These are phyloP conservation scores for Gigaspora rosea DNA, from an alignment of 192 early-diverging fungal species.

Conservation along the genomic window DNA sequence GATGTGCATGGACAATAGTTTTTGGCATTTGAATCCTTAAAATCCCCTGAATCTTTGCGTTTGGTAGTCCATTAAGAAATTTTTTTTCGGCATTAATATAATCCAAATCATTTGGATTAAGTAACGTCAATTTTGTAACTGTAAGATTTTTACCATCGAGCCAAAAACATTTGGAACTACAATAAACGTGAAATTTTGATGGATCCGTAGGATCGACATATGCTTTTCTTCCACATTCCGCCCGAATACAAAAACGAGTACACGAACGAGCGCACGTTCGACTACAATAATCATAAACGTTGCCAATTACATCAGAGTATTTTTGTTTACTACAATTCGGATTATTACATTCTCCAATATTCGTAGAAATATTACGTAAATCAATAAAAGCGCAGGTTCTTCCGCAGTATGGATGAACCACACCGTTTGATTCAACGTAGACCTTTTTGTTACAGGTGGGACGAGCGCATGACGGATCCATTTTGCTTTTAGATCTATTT, in stretches of 20 bases:
- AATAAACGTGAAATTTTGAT: background rate
- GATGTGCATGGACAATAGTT: conserved; percentile 8
- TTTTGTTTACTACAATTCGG: background rate
- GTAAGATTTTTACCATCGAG: background rate
- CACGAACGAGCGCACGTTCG: background rate
- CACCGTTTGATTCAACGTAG: background rate
- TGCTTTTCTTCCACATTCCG: background rate
- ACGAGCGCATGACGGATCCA: background rate
- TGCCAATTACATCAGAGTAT: background rate
- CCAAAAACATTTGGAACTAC: background rate
- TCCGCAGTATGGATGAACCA: background rate
- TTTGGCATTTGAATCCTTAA: conserved; percentile 17
- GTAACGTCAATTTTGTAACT: background rate
- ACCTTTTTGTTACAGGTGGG: background rate
- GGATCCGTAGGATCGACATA: background rate
- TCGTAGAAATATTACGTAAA: no score
- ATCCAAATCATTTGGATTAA: conserved; percentile 5
- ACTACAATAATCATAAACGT: background rate
- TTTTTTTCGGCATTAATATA: background rate
- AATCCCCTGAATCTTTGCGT: conserved; percentile 4
- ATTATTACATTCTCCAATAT: background rate
- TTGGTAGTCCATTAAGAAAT: background rate
- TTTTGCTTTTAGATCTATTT: no score
- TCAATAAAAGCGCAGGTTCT: background rate
- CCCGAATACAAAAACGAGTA: background rate